These are phyloP conservation scores for Leucaena leucocephala DNA, from an alignment of 306 rosid genomes.

Conservation along the genomic window DNA sequence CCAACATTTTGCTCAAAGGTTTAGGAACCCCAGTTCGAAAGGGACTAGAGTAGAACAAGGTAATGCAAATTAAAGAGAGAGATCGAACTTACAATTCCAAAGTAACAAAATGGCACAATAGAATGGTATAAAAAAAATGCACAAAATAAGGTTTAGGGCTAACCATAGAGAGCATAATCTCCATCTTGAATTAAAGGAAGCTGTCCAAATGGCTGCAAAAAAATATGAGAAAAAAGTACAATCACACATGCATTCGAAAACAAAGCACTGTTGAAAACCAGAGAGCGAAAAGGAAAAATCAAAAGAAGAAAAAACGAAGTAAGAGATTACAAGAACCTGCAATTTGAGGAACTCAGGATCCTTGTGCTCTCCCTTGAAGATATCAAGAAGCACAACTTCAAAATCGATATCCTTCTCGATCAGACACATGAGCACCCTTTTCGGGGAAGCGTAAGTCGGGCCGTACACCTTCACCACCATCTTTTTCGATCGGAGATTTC, in stretches of 20 bases:
- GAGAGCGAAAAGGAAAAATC: not conserved
- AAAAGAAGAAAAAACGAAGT: not conserved
- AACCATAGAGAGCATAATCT: constrained; percentile 56
- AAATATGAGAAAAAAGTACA: not conserved
- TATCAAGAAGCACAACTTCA: constrained; percentile 45
- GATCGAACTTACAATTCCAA: no score
- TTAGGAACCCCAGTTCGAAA: not conserved
- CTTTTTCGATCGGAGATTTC: not conserved
- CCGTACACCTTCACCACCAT: constrained; percentile 64
- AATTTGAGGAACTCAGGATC: constrained; percentile 44
- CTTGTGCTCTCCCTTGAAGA: constrained; percentile 47
- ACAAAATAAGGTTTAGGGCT: not conserved
- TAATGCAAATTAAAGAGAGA: not conserved
- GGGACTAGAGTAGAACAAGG: no score
- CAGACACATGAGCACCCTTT: constrained; percentile 47
- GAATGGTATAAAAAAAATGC: no score
- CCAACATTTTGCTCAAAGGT: no score
- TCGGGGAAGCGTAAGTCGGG: constrained; percentile 45
- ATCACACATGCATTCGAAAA: not conserved
- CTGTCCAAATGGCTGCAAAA: constrained; percentile 52
- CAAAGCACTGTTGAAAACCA: not conserved
- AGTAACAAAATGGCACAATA: not conserved
- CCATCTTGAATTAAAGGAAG: constrained; percentile 58
- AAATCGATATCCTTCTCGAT: constrained; percentile 55
- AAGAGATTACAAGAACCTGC: constrained; percentile 36